Conservation (phyloP, 1,284 basidiomycete species). For the Anthracocystis setariae region DNA sequence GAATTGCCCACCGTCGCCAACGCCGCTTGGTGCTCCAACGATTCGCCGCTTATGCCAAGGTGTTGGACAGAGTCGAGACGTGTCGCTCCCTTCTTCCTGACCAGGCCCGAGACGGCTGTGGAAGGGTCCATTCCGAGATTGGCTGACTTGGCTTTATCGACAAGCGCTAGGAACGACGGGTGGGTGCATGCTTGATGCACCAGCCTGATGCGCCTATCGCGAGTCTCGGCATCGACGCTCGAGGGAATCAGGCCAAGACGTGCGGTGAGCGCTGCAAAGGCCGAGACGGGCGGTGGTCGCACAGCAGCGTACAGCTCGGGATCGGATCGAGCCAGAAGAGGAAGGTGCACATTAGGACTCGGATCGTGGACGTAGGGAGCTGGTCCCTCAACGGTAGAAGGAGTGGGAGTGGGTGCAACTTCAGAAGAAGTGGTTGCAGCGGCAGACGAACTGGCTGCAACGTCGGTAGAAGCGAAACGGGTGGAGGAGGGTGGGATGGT, state of each 20-base stretch:
- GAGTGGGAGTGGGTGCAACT: not conserved
- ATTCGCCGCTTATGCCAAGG: conserved; percentile 6
- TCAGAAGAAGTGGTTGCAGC: conserved; percentile 10
- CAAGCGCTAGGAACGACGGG: conserved; percentile 49
- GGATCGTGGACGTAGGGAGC: conserved; percentile 29
- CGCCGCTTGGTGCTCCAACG: conserved; percentile 76
- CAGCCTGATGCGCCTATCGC: conserved; percentile 46
- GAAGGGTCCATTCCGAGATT: conserved; percentile 32
- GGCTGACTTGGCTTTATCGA: conserved; percentile 38
- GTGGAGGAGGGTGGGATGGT: conserved; percentile 2
- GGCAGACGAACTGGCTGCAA: conserved; percentile 4
- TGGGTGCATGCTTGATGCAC: conserved; percentile 62
- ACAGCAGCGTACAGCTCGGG: conserved; percentile 60
- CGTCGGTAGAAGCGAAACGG: conserved; percentile 27
- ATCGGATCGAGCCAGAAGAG: conserved; percentile 57
- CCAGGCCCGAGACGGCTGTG: conserved; percentile 18
- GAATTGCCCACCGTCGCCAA: conserved; percentile 85
- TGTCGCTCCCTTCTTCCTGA: conserved; percentile 18
- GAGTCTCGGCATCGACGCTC: conserved; percentile 31
- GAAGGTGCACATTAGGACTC: conserved; percentile 53
- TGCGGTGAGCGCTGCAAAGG: conserved; percentile 55
- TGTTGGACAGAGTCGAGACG: conserved; percentile 34
- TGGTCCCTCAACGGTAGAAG: not conserved
- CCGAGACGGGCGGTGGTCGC: conserved; percentile 51
- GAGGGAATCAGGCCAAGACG: conserved; percentile 54